Conservation (phyloP, 495 filamentous ascomycete species). For the Daldinia childiae region DNA sequence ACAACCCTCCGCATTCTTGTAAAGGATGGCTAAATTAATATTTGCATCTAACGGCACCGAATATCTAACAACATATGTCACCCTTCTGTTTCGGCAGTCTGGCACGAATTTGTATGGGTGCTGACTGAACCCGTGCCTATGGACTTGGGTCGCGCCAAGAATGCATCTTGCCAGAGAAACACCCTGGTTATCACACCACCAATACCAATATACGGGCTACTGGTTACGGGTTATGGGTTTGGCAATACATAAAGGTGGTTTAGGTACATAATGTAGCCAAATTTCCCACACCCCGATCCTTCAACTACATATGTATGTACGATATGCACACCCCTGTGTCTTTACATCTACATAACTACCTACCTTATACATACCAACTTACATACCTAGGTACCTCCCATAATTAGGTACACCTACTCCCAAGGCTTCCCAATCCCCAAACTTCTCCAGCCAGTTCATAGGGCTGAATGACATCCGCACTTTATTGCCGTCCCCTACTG, state of each 20-base stretch:
- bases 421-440: background rate
- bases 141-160: slow-evolving; percentile 44
- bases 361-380: background rate
- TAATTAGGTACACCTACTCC: background rate
- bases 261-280: slow-evolving; percentile 24
- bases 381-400: background rate
- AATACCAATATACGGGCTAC: slow-evolving; percentile 13
- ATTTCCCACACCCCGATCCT: background rate
- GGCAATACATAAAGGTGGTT: slow-evolving; percentile 7
- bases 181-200: slow-evolving; percentile 34
- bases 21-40: slow-evolving; percentile 3
- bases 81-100: slow-evolving; percentile 29
- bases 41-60: slow-evolving; percentile 14
- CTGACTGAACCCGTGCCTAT: slow-evolving; percentile 45
- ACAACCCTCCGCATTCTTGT: slow-evolving; percentile 14
- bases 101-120: slow-evolving; percentile 36
- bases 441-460: slow-evolving; percentile 20
- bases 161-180: slow-evolving; percentile 14
- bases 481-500: slow-evolving; percentile 36
- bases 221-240: slow-evolving; percentile 25
- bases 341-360: background rate
- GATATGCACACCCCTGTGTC: background rate
- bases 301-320: background rate
- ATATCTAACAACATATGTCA: background rate
- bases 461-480: slow-evolving; percentile 45